These are phyloP conservation scores for Suillus paluster DNA, from an alignment of 768 basidiomycete genomes.

Conservation along the genomic window DNA sequence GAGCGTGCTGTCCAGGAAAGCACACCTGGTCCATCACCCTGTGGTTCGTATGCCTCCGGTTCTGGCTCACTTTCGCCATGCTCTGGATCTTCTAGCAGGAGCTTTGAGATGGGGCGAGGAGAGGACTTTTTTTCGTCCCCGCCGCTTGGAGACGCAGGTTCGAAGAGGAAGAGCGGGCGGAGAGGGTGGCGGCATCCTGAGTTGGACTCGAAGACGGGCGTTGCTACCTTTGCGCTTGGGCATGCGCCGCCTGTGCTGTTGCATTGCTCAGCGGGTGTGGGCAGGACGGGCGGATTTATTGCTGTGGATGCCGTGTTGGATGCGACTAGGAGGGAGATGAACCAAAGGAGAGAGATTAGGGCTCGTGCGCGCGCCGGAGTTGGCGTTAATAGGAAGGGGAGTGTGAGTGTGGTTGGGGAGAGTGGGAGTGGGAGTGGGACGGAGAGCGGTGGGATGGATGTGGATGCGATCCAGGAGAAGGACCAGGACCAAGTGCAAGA, in stretches of 20 bases:
- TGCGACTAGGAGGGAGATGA: constrained; percentile 65
- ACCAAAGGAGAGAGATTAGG: constrained; percentile 33
- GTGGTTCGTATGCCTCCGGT: neutral
- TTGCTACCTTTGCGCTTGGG: constrained; percentile 56
- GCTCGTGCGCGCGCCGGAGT: constrained; percentile 10
- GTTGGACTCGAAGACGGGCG: constrained; percentile 58
- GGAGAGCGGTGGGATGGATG: constrained; percentile 24
- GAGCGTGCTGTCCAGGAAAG: constrained; percentile 37
- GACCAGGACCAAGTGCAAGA: too few relatives aligned
- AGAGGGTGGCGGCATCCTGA: constrained; percentile 40
- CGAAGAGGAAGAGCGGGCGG: constrained; percentile 16
- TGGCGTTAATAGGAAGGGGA: constrained; percentile 5
- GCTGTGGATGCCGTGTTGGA: constrained; percentile 87
- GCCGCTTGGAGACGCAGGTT: constrained; percentile 11
- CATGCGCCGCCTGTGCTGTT: constrained; percentile 64
- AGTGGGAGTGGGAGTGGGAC: neutral
- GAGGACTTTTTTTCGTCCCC: constrained; percentile 9
- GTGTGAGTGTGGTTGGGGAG: neutral
- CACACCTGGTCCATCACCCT: constrained; percentile 33
- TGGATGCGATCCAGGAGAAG: constrained; percentile 23
- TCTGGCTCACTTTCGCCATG: constrained; percentile 12
- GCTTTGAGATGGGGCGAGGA: constrained; percentile 14
- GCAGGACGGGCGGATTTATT: constrained; percentile 93
- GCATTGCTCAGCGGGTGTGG: constrained; percentile 95
- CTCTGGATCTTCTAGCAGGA: neutral